Evolutionary conservation across 805 yeast genomes (phyloP), one percentile per base, ranked within the genome.

Genomic region (Saturnispora serradocipensis): DNA sequence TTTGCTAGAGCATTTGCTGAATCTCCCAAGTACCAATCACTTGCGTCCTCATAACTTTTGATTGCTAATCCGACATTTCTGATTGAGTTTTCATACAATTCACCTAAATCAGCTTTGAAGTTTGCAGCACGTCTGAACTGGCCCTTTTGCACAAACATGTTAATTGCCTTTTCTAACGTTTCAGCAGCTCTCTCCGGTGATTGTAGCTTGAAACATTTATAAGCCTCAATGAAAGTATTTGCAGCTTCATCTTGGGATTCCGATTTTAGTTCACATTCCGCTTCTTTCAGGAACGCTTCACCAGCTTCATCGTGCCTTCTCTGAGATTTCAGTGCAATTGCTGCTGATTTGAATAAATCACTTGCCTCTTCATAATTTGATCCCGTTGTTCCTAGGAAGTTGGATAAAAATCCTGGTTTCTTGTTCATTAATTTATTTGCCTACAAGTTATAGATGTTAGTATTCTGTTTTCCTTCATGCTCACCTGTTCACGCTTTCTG

Each of bases 111-210:
- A 73, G 85, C 80, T 64, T 90, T 85, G 71, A 86, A 90, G 64
- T 88, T 88, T 11, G 99, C 99, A 24, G 96, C 97, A 66, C 98
- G 77, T 66, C 99, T 81, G 70, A 93, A 93, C 67, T 91, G 97
- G 11, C 99, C 99, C 59, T 87, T 81, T 56, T 81, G 76, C 1
- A 96, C 88, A 67, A 90, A 91, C 63, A 88, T 76, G 56, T 80
- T 83, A 54, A 91, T 82, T 0, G 98, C 96, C 59, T 77, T 77
- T 52, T 78, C 76, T 56, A 93, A 73, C 5, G 88, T 81, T 49
- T 83, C 76, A 4, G 89, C 96, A 8, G 95, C 95, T 49, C 80
- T 86, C 10, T 71, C 72, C 3, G 89, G 93, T 35, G 84, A 82
- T 51, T 81, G 84, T 43, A 80, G 74, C 61, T 85, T 83, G 69